Conservation (phyloP, 495 filamentous ascomycete genomes). For the Evansstolkia leycettana region DNA sequence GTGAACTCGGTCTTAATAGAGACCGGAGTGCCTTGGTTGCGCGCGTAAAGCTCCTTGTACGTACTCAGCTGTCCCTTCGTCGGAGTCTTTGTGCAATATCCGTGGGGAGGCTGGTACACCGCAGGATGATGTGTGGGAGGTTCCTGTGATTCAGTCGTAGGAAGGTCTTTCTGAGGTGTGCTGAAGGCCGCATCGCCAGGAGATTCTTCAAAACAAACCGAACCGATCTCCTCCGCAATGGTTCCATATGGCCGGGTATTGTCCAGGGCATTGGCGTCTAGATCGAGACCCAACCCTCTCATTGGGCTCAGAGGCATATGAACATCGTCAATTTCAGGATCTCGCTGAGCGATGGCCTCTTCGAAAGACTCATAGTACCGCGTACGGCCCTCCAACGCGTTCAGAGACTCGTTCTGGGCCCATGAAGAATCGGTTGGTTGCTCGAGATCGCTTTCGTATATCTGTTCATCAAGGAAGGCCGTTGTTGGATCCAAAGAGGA, state of each 20-base stretch:
- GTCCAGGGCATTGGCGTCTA: background rate
- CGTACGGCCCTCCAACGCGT: slow-evolving; percentile 13
- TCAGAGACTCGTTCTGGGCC: slow-evolving; percentile 14
- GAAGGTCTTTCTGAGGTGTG: background rate
- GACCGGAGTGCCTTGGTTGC: background rate
- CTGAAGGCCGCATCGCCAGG: background rate
- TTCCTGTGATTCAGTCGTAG: too few relatives aligned
- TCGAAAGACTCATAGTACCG: slow-evolving; percentile 4
- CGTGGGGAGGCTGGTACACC: background rate
- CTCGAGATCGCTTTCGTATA: background rate
- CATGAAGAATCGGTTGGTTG: background rate
- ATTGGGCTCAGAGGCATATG: background rate
- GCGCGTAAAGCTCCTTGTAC: background rate
- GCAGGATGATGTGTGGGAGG: too few relatives aligned
- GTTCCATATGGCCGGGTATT: background rate
- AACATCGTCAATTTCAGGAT: too few relatives aligned
- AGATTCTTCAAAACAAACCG: background rate
- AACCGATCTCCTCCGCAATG: background rate
- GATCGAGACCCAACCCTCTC: background rate
- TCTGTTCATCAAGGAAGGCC: background rate
- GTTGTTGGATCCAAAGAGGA: too few relatives aligned
- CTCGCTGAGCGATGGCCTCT: slow-evolving; percentile 1
- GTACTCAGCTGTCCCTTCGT: background rate
- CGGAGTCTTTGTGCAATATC: background rate
- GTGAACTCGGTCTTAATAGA: background rate